Percentiles rank a stretch among this genome's conserved stretches.
phyloP scores from a whole-genome alignment of 116 monocot genomes.

The Papilionanthe hybrid region DNA sequence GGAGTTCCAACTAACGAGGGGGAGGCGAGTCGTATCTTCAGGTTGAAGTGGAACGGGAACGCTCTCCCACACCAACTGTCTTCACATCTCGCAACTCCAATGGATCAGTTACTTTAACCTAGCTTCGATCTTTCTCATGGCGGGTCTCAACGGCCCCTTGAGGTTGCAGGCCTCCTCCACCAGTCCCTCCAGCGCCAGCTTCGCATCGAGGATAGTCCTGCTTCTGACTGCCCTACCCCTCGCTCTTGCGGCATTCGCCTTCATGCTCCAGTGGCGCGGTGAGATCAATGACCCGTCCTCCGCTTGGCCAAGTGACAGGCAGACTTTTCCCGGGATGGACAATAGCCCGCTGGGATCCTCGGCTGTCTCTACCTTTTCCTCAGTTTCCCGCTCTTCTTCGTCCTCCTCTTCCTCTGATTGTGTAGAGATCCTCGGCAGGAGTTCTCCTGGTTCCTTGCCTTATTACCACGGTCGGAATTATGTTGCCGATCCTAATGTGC shows the following conservation, averaged over 20 bases:
- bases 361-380: conserved; percentile 10
- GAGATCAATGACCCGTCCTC: conserved; percentile 36
- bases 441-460: conserved; percentile 36
- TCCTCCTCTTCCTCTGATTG: conserved; percentile 35
- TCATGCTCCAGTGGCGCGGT: conserved; percentile 64
- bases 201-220: conserved; percentile 30
- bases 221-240: conserved; percentile 45
- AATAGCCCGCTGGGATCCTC: conserved; percentile 50
- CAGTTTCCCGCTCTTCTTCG: conserved; percentile 12
- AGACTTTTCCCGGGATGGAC: conserved; percentile 47
- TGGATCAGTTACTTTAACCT: not conserved
- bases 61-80: no score
- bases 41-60: no score
- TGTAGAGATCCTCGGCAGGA: conserved; percentile 32
- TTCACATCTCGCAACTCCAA: no score
- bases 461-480: conserved; percentile 34
- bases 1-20: no score
- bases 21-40: no score
- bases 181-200: conserved; percentile 10
- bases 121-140: conserved; percentile 16
- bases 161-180: conserved; percentile 12
- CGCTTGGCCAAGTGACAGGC: conserved; percentile 32
- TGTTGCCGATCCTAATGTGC: conserved; percentile 22
- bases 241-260: conserved; percentile 35
- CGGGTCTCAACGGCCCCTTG: conserved; percentile 16